phyloP scores from a whole-genome alignment of 2,329 filamentous ascomycete genomes.

The Alternaria viburni region DNA sequence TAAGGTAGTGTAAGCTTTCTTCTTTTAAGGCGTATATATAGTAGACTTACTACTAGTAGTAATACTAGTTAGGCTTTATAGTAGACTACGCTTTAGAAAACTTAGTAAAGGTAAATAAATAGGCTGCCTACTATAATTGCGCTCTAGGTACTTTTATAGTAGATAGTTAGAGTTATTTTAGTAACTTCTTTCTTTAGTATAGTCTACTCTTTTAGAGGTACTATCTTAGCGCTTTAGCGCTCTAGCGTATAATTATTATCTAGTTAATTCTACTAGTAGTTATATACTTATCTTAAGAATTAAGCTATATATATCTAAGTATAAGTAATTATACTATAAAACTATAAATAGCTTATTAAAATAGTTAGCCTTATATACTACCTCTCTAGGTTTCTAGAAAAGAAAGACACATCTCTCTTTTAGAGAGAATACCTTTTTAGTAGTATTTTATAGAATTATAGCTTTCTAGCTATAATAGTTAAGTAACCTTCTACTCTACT shows the following conservation, averaged over 20 bases:
- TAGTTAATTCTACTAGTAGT: slow-evolving; percentile 50
- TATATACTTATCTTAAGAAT: slow-evolving; percentile 49
- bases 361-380: no score
- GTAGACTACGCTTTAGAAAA: neutral
- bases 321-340: slow-evolving; percentile 53
- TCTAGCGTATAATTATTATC: slow-evolving; percentile 28
- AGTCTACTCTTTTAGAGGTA: neutral
- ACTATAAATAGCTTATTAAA: slow-evolving; percentile 56
- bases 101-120: neutral
- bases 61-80: neutral
- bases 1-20: neutral
- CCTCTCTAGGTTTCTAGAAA: no score
- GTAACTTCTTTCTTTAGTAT: neutral
- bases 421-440: no score
- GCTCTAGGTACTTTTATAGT: neutral
- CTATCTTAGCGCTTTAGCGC: neutral
- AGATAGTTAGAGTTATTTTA: neutral
- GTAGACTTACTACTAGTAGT: neutral
- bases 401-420: no score
- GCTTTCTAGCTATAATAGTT: no score
- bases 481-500: no score
- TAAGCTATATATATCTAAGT: slow-evolving; percentile 56
- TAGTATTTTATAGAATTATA: no score
- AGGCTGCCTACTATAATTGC: neutral
- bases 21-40: neutral